Evolutionary conservation across 192 early-diverging fungal genomes (phyloP), one percentile per base, ranked within the genome.

Genomic region (Coemansia sp.): DNA sequence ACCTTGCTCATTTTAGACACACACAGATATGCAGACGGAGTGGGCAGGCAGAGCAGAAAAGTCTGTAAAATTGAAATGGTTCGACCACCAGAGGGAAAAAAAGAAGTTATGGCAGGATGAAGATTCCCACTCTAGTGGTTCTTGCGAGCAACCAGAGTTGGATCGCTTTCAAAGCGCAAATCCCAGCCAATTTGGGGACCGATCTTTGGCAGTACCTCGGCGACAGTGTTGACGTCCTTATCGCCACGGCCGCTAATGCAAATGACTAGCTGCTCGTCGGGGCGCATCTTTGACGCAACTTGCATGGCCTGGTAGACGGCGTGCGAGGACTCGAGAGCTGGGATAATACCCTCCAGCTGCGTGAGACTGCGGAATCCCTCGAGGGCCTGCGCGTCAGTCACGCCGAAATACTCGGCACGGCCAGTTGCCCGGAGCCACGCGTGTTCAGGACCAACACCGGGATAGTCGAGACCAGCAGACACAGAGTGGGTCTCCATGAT

Each of bases 361-460:
- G 90, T 82, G 55, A 92, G 60, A 23, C 62, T 65, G 59, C 86
- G 85, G 87, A 92, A 94, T 47, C 95, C 97, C 65, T 89, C 87
- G 68, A 99, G 82, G 9, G 93, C 89, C 67, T 97, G 86, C 6
- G 82, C 85, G 65, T 99, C 95, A 6, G 88, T 89, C 61, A 91
- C 93, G 7, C 86, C 79, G 38, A 83, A 66, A 68, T 94, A 98
- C 64, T 94, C 87, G 55, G 89, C 97, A 48, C 97, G 87, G 25
- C 89, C 88, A 37, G 85, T 86, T 66, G 92, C 90, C 79, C 94
- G 92, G 67, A 99, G 87, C 84, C 85, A 95, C 25, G 95, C 87
- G 74, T 96, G 95, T 72, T 99, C 95, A 26, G 97, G 97, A 25
- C 95, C 97, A 48, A 99, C 95, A 58, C 95, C 97, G 13, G 97